Evolutionary conservation across 768 basidiomycete species (phyloP).

Genomic region (Pleurotus giganteus): DNA sequence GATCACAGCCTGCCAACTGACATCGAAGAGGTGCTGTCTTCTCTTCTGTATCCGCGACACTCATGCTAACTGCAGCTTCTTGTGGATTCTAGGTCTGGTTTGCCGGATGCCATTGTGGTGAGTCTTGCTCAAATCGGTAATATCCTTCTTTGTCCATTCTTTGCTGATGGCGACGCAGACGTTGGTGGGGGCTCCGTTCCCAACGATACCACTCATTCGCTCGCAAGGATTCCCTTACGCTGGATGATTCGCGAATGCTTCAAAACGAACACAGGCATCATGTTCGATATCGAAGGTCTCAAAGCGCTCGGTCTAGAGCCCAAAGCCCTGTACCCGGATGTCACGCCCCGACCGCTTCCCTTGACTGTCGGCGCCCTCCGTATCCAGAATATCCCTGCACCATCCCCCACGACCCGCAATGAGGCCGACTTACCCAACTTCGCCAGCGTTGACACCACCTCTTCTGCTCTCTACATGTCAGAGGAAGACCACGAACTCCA

Average conservation of each 20-base stretch:
- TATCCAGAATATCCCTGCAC: conserved; percentile 20
- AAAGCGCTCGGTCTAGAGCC: conserved; percentile 40
- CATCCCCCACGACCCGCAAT: neutral
- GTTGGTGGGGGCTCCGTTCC: conserved; percentile 54
- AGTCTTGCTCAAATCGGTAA: conserved; percentile 11
- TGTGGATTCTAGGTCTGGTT: conserved; percentile 69
- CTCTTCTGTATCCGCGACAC: neutral
- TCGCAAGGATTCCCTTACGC: conserved; percentile 52
- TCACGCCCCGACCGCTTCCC: conserved; percentile 29
- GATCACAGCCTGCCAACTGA: conserved; percentile 21
- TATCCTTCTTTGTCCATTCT: neutral
- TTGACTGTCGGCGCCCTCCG: conserved; percentile 15
- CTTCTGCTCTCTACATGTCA: conserved; percentile 5
- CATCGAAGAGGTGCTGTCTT: conserved; percentile 1
- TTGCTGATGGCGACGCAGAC: conserved; percentile 27
- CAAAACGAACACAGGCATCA: conserved; percentile 51
- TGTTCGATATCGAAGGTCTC: conserved; percentile 49
- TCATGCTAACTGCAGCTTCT: neutral
- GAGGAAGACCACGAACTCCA: conserved; percentile 54
- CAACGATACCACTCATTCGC: conserved; percentile 37
- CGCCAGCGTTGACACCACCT: neutral
- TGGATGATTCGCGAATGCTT: conserved; percentile 77
- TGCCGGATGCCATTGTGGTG: conserved; percentile 50
- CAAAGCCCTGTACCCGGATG: conserved; percentile 31
- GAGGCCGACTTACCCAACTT: neutral